phyloP scores from a whole-genome alignment of 805 yeast species.

The Starmerella kuoi region DNA sequence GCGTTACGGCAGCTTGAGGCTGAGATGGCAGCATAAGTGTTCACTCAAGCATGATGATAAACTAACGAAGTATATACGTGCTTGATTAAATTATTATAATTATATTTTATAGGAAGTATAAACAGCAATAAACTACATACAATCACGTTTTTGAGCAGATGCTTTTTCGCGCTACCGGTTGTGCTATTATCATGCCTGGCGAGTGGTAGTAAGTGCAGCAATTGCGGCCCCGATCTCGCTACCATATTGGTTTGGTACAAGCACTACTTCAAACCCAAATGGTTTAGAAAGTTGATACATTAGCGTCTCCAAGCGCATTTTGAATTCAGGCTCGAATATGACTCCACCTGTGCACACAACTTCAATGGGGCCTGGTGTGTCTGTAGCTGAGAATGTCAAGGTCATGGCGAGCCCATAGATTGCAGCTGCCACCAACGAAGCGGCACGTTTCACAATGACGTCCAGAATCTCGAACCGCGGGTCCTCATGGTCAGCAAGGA shows the following conservation, averaged over 20 bases:
- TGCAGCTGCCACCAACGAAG: constrained; percentile 16
- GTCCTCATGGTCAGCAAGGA: constrained; percentile 2
- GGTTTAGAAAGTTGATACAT: constrained; percentile 2
- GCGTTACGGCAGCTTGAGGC: constrained; percentile 35
- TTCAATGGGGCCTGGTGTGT: not conserved
- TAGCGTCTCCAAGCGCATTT: constrained; percentile 4
- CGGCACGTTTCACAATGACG: constrained; percentile 17
- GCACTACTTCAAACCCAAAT: constrained; percentile 8
- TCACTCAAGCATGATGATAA: not conserved
- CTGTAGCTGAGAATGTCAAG: not conserved
- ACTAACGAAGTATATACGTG: not conserved
- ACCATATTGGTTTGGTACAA: constrained; percentile 17
- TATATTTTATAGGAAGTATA: not conserved
- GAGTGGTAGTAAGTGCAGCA: constrained; percentile 4
- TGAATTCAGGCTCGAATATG: constrained; percentile 17
- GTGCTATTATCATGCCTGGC: too few relatives aligned
- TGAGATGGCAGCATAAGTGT: constrained; percentile 31
- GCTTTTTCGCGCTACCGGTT: too few relatives aligned
- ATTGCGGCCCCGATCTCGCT: constrained; percentile 23
- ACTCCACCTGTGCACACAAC: constrained; percentile 24
- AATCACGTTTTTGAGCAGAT: too few relatives aligned
- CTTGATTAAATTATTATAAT: not conserved
- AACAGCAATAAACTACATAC: too few relatives aligned
- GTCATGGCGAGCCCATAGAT: constrained; percentile 12
- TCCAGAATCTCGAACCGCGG: constrained; percentile 7